phyloP scores from a whole-genome alignment of 2,329 filamentous ascomycete genomes.

The Fusarium odoratissimum region DNA sequence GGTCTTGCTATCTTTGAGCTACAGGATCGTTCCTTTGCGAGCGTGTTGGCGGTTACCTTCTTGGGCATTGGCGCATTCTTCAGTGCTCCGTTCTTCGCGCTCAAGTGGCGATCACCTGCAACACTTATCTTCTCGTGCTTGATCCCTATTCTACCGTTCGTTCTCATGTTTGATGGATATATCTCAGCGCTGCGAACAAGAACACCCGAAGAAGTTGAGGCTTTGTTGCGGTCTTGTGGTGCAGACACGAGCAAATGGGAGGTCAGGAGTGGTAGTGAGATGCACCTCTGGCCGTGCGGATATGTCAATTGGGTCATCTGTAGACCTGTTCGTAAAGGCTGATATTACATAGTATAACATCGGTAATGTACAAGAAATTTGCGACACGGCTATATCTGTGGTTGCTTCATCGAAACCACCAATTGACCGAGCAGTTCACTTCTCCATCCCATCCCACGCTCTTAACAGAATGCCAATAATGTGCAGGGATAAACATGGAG shows the following conservation, averaged over 20 bases:
- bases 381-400: background rate
- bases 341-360: background rate
- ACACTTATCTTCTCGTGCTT: slow-evolving; percentile 74
- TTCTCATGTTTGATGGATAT: slow-evolving; percentile 75
- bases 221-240: slow-evolving; percentile 65
- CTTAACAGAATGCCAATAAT: slow-evolving; percentile 61
- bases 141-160: slow-evolving; percentile 74
- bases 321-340: slow-evolving; percentile 47
- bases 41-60: slow-evolving; percentile 64
- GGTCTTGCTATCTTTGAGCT: slow-evolving; percentile 80
- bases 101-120: slow-evolving; percentile 63
- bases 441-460: slow-evolving; percentile 50
- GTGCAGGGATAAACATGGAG: slow-evolving; percentile 56
- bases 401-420: slow-evolving; percentile 56
- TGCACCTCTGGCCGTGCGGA: slow-evolving; percentile 63
- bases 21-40: slow-evolving; percentile 71
- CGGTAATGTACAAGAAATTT: slow-evolving; percentile 2
- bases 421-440: slow-evolving; percentile 58
- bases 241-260: slow-evolving; percentile 60
- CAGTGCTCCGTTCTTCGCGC: slow-evolving; percentile 64
- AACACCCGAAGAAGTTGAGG: slow-evolving; percentile 72
- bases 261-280: slow-evolving; percentile 59
- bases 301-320: slow-evolving; percentile 65
- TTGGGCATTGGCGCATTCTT: slow-evolving; percentile 65
- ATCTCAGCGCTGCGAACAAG: slow-evolving; percentile 75